These are phyloP conservation scores for Penicillium egyptiacum DNA, from an alignment of 495 filamentous ascomycete species.

Conservation along the genomic window DNA sequence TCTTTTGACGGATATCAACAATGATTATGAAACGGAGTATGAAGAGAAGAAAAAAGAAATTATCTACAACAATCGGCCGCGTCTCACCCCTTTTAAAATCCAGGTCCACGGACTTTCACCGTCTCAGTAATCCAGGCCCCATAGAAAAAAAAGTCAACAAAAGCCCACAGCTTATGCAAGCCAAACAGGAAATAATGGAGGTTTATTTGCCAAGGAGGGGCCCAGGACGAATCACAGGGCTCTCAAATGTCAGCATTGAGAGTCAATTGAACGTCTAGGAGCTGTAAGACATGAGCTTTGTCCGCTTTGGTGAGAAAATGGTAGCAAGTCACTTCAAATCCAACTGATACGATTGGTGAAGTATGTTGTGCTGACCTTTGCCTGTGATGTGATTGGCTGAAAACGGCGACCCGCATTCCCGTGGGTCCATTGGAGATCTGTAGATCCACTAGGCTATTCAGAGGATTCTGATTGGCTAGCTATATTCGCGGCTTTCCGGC, in stretches of 20 bases:
- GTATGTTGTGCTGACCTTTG: constrained; percentile 17
- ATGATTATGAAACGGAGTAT: constrained; percentile 6
- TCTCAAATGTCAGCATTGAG: constrained; percentile 22
- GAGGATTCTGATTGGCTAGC: not conserved
- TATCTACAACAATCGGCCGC: constrained; percentile 1
- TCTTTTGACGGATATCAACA: constrained; percentile 3
- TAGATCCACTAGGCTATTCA: not conserved
- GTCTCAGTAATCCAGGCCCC: constrained; percentile 12
- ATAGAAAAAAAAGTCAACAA: not conserved
- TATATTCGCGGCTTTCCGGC: not conserved
- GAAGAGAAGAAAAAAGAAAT: constrained; percentile 4
- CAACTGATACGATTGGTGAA: constrained; percentile 11
- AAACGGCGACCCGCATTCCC: not conserved
- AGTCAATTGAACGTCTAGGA: not conserved
- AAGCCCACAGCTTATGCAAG: constrained; percentile 15
- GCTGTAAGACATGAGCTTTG: not conserved
- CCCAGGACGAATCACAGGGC: constrained; percentile 18
- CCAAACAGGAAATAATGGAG: constrained; percentile 16
- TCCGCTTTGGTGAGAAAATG: not conserved
- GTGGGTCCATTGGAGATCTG: not conserved
- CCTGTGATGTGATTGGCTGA: constrained; percentile 13
- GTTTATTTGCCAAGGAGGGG: constrained; percentile 7
- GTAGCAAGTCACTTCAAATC: constrained; percentile 12
- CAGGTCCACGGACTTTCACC: constrained; percentile 12
- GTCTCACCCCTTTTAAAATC: constrained; percentile 16